phyloP scores from a whole-genome alignment of 2,329 filamentous ascomycete species.

The Botrytis hyacinthi region DNA sequence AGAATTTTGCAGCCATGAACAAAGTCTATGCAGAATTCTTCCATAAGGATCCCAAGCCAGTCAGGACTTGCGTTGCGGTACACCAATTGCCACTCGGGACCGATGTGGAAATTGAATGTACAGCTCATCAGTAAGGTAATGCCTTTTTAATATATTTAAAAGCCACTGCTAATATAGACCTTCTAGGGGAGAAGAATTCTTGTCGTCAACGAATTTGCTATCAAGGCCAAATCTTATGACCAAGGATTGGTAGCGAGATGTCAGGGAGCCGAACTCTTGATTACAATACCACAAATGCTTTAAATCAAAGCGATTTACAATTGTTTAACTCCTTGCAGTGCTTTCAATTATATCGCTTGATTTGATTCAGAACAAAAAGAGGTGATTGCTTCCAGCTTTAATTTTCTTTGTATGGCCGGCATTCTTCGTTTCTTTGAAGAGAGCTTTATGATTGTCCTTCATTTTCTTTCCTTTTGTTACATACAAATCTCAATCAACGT shows the following conservation, averaged over 20 bases:
- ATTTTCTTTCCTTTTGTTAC: constrained; percentile 4
- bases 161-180: not conserved
- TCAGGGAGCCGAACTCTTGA: not conserved
- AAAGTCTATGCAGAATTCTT: constrained; percentile 54
- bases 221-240: constrained; percentile 3
- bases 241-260: constrained; percentile 13
- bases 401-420: not conserved
- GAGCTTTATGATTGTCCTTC: constrained; percentile 1
- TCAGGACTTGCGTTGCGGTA: constrained; percentile 51
- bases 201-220: not conserved
- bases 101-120: constrained; percentile 55
- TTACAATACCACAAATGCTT: not conserved
- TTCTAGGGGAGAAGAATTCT: not conserved
- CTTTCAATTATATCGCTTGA: not conserved
- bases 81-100: constrained; percentile 50
- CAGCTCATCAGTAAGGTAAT: constrained; percentile 41
- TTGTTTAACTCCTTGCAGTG: not conserved
- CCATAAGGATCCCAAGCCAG: constrained; percentile 46
- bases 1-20: constrained; percentile 60
- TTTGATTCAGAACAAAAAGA: constrained; percentile 10
- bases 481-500: not conserved
- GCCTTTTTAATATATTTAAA: not conserved
- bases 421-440: constrained; percentile 20
- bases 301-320: not conserved
- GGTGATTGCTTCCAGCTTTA: constrained; percentile 16